Conservation (phyloP, 495 filamentous ascomycete genomes). For the Aspergillus haitiensis region DNA sequence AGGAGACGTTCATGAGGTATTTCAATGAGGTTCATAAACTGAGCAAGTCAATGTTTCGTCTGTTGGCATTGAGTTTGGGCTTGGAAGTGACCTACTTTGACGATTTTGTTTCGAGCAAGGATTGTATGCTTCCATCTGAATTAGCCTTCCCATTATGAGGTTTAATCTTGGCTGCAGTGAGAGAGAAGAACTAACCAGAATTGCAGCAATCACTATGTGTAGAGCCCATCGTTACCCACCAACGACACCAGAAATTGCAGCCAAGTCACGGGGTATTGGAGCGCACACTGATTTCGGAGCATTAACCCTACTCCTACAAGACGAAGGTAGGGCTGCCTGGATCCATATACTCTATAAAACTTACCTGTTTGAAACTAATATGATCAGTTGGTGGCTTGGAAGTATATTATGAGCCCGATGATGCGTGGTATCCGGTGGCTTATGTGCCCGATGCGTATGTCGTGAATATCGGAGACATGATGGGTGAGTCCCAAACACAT, state of each 20-base stretch:
- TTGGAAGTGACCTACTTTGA: conserved; percentile 14
- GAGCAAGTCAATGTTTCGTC: conserved; percentile 7
- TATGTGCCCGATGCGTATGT: conserved; percentile 8
- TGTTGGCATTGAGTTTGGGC: conserved; percentile 8
- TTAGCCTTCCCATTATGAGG: neutral
- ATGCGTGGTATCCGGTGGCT: conserved; percentile 9
- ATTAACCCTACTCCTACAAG: neutral
- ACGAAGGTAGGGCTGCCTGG: neutral
- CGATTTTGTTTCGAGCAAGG: neutral
- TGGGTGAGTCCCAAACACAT: neutral
- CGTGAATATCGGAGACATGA: conserved; percentile 12
- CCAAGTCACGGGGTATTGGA: conserved; percentile 8
- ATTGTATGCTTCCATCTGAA: conserved; percentile 2
- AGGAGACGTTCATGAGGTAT: conserved; percentile 7
- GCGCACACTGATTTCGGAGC: conserved; percentile 9
- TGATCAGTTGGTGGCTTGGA: conserved; percentile 13
- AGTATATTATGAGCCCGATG: conserved; percentile 8
- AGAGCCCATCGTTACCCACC: conserved; percentile 12
- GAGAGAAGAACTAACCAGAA: neutral
- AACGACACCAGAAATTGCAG: conserved; percentile 2
- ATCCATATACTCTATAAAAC: neutral
- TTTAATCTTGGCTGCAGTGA: neutral
- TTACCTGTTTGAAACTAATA: neutral
- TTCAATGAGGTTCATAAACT: conserved; percentile 8
- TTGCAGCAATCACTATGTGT: conserved; percentile 2